Conservation (phyloP, 495 filamentous ascomycete species). For the Glonium stellatum region DNA sequence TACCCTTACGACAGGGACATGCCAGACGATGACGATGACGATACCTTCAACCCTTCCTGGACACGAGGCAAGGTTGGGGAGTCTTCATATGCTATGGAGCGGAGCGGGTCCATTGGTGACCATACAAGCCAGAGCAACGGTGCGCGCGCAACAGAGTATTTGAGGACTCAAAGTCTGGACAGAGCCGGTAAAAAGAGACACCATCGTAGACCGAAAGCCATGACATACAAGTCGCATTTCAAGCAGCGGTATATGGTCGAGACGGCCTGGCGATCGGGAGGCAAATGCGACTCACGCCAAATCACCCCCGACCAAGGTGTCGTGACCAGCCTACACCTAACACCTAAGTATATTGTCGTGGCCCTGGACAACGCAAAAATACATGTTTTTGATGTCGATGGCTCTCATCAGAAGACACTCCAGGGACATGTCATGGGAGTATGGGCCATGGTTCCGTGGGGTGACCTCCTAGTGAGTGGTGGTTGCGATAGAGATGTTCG, state of each 20-base stretch:
- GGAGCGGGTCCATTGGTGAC: conserved; percentile 35
- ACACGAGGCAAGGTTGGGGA: too few relatives aligned
- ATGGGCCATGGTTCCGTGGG: conserved; percentile 99
- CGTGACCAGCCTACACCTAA: conserved; percentile 91
- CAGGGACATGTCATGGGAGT: conserved; percentile 98
- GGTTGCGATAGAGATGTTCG: conserved; percentile 95
- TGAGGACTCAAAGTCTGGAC: conserved; percentile 29
- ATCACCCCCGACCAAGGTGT: conserved; percentile 95
- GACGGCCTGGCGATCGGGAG: conserved; percentile 90
- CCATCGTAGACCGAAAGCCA: conserved; percentile 37
- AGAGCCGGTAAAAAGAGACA: conserved; percentile 8
- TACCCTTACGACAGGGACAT: conserved; percentile 7
- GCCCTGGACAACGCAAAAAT: conserved; percentile 98
- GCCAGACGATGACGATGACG: too few relatives aligned
- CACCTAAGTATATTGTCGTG: conserved; percentile 91
- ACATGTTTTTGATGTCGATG: conserved; percentile 91
- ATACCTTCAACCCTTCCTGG: too few relatives aligned
- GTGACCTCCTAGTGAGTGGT: conserved; percentile 88
- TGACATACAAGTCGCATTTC: conserved; percentile 90
- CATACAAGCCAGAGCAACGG: not conserved
- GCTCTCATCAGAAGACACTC: conserved; percentile 77
- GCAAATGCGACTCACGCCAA: conserved; percentile 65
- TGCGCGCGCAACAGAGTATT: not conserved
- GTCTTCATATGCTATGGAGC: not conserved
- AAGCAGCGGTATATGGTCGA: conserved; percentile 97